Base-by-base conservation (phyloP, 164 flowering plant genomes). In the Sedum album region DNA sequence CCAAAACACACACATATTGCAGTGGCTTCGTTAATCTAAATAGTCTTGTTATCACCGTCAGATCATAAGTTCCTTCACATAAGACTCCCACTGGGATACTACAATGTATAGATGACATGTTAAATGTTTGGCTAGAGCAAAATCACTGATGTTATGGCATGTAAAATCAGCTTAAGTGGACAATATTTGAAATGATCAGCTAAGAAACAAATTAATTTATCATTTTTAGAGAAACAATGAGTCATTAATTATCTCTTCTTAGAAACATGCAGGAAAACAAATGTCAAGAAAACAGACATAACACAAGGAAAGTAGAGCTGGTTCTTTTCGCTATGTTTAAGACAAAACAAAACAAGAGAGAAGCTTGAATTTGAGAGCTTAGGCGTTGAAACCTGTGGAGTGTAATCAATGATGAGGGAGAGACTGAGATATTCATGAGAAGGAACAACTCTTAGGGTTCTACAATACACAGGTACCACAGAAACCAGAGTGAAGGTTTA, bases 361-460 rank as follows among this genome's bases (percentile, higher is more conserved):
- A 57, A 57, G 62, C 62, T 57, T 57, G 31, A 57, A 57, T 57
- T 57, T 57, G 62, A 57, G 62, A 26, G 62, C 62, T 57, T 28
- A 2, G 13, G 31, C 20, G 28, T 57, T 30, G 62, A 57, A 57
- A 57, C 33, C 13, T 28, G 62, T 28, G 62, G 62, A 57, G 62
- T 26, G 62, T 57, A 57, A 57, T 57, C 11, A 57, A 57, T 57
- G 62, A 57, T 28, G 62, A 10, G 31, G 4, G 33, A 28, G 31
- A 4, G 25, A 51, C n/a, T 0, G 28, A 23, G 26, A 21, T n/a
- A 21, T 35, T 3, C 38, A 35, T 35, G 38, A 57, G 62, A 57
- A 51, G 57, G 21, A 9, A 51, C 5, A 51, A 51, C 57, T 51
- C 21, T 51, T 51, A 51, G 57, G 57, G 26, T 21, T 51, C 25